Evolutionary conservation across 1,139 yeast species (phyloP).

Genomic region (Taphrina flavorubra): DNA sequence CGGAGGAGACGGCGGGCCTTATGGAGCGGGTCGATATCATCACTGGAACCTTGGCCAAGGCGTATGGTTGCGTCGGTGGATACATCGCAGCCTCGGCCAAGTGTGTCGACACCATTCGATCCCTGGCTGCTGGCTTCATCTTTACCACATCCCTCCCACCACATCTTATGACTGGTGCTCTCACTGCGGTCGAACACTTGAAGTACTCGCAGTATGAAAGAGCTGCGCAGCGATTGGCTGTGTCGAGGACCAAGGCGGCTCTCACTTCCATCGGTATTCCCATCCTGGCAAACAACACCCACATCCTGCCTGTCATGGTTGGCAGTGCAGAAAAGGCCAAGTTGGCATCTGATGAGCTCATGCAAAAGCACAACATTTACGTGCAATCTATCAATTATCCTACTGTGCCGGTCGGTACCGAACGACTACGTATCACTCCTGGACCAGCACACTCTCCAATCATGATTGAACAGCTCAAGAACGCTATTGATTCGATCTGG

Average conservation of each 20-base stretch:
- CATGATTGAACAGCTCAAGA: constrained; percentile 74
- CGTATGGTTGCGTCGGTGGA: constrained; percentile 97
- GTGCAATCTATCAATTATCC: constrained; percentile 99
- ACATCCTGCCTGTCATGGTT: constrained; percentile 90
- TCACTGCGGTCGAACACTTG: constrained; percentile 83
- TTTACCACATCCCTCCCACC: constrained; percentile 97
- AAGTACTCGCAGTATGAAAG: constrained; percentile 78
- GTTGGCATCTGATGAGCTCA: constrained; percentile 83
- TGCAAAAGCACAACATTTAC: constrained; percentile 82
- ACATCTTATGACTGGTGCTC: constrained; percentile 95
- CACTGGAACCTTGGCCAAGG: constrained; percentile 96
- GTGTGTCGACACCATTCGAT: constrained; percentile 92
- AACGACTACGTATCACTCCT: constrained; percentile 94
- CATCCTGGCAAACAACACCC: constrained; percentile 96
- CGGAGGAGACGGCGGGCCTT: constrained; percentile 93
- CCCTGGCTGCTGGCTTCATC: constrained; percentile 96
- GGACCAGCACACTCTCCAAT: constrained; percentile 93
- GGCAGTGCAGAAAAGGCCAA: constrained; percentile 95
- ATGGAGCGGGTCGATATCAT: constrained; percentile 93
- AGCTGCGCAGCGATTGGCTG: constrained; percentile 81
- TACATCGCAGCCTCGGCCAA: constrained; percentile 87
- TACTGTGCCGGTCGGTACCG: constrained; percentile 94
- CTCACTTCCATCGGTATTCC: constrained; percentile 80
- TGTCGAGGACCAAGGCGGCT: constrained; percentile 79
- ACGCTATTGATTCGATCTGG: constrained; percentile 82